Evolutionary conservation across 2,329 filamentous ascomycete species (phyloP).

Genomic region (Penicillium sp.): DNA sequence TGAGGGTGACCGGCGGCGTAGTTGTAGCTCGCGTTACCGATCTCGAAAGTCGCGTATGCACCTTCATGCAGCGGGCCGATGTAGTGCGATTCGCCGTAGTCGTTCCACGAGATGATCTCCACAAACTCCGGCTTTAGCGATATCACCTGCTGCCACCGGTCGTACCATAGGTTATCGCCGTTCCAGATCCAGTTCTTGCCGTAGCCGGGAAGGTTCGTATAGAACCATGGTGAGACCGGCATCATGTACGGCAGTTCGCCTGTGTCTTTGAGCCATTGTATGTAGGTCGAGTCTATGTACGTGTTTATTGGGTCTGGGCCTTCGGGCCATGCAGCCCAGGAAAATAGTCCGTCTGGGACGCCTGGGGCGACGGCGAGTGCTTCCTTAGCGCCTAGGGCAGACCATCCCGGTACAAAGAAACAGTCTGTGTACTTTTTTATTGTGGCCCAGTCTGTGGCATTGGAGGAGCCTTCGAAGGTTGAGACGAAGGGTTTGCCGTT

Average conservation of each 20-base stretch:
- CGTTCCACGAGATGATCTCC: constrained; percentile 28
- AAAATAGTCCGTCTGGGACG: constrained; percentile 7
- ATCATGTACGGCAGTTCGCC: constrained; percentile 46
- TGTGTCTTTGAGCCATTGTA: constrained; percentile 7
- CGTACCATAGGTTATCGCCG: constrained; percentile 60
- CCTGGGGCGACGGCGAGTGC: constrained; percentile 20
- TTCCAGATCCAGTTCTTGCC: constrained; percentile 63
- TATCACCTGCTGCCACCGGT: constrained; percentile 55
- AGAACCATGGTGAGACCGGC: constrained; percentile 58
- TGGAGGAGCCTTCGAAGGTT: constrained; percentile 47
- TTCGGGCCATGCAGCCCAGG: constrained; percentile 10
- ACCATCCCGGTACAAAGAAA: constrained; percentile 50
- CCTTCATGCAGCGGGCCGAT: constrained; percentile 8
- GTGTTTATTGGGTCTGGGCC: constrained; percentile 4
- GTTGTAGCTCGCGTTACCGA: constrained; percentile 8
- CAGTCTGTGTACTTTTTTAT: constrained; percentile 43
- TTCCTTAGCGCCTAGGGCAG: constrained; percentile 34
- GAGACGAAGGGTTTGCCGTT: constrained; percentile 22
- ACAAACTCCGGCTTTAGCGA: constrained; percentile 2
- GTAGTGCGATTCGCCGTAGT: constrained; percentile 55
- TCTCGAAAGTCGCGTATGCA: constrained; percentile 8
- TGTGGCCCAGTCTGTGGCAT: constrained; percentile 43
- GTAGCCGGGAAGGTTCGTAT: constrained; percentile 56
- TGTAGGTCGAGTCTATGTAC: constrained; percentile 8
- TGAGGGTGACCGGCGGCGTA: constrained; percentile 4